Evolutionary conservation across 2,329 filamentous ascomycete species (phyloP).

Genomic region (Aureobasidium pullulans): DNA sequence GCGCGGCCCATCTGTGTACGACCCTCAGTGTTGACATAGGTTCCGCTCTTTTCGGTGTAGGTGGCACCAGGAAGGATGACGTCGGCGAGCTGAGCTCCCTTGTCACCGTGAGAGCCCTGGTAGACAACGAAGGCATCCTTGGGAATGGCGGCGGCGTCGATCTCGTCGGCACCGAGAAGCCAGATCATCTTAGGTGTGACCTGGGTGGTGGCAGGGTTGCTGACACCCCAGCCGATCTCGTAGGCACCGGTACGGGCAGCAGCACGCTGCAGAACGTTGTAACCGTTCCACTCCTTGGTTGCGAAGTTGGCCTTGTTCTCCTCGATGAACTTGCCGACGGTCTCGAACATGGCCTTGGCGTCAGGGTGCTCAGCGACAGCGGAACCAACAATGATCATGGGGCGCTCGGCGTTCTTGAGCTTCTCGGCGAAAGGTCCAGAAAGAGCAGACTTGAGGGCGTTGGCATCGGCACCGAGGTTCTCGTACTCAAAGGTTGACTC

Average conservation of each 20-base stretch:
- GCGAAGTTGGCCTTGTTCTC: conserved; percentile 86
- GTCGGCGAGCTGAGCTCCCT: conserved; percentile 85
- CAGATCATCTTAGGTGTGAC: conserved; percentile 92
- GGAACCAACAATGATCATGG: conserved; percentile 95
- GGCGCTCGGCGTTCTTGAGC: conserved; percentile 75
- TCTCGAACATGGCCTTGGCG: conserved; percentile 88
- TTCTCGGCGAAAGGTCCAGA: conserved; percentile 88
- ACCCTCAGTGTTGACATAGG: conserved; percentile 96
- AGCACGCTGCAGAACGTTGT: conserved; percentile 90
- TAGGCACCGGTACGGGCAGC: conserved; percentile 90
- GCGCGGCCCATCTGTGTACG: conserved; percentile 89
- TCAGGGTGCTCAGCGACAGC: conserved; percentile 86
- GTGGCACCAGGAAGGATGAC: conserved; percentile 88
- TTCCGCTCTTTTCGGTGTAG: conserved; percentile 94
- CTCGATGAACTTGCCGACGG: conserved; percentile 81
- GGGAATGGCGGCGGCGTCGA: conserved; percentile 76
- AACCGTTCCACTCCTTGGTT: conserved; percentile 91
- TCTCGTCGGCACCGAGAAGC: conserved; percentile 92
- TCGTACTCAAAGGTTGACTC: conserved; percentile 94
- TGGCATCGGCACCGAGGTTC: conserved; percentile 73
- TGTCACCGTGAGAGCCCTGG: conserved; percentile 96
- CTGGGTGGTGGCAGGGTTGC: conserved; percentile 71
- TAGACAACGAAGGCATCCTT: conserved; percentile 96
- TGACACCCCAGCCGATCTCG: conserved; percentile 88
- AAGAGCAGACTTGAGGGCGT: conserved; percentile 76